phyloP scores from a whole-genome alignment of 495 filamentous ascomycete genomes.

The Tuber aestivum region DNA sequence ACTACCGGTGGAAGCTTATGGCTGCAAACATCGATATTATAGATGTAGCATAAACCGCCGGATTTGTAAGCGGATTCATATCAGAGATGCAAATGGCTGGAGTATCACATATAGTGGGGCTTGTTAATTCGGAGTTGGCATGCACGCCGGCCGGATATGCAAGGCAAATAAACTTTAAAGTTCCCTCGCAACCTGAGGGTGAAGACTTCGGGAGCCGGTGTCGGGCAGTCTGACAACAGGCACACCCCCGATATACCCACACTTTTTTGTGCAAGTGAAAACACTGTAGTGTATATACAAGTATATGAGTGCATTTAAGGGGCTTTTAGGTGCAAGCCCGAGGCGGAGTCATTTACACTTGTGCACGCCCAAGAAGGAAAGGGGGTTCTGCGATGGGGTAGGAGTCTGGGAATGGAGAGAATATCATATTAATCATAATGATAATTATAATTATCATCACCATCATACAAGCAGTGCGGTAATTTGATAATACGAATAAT shows the following conservation, averaged over 20 bases:
- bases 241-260: constrained; percentile 18
- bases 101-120: constrained; percentile 5
- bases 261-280: background rate
- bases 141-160: constrained; percentile 32
- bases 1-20: background rate
- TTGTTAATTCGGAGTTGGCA: constrained; percentile 25
- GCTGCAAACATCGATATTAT: background rate
- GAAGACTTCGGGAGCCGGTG: constrained; percentile 23
- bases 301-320: background rate
- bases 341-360: background rate
- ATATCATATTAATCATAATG: background rate
- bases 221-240: constrained; percentile 22
- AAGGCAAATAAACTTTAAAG: constrained; percentile 39
- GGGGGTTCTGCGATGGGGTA: background rate
- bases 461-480: background rate
- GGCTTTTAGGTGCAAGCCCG: background rate
- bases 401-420: background rate
- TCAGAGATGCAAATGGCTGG: constrained; percentile 2
- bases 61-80: background rate
- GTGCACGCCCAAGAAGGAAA: background rate
- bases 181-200: constrained; percentile 16
- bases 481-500: background rate
- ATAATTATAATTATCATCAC: too few species aligned
- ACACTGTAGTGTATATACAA: background rate
- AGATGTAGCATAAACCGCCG: background rate